Conservation (phyloP, 257 asterid genomes). For the Solanum bulbocastanum region DNA sequence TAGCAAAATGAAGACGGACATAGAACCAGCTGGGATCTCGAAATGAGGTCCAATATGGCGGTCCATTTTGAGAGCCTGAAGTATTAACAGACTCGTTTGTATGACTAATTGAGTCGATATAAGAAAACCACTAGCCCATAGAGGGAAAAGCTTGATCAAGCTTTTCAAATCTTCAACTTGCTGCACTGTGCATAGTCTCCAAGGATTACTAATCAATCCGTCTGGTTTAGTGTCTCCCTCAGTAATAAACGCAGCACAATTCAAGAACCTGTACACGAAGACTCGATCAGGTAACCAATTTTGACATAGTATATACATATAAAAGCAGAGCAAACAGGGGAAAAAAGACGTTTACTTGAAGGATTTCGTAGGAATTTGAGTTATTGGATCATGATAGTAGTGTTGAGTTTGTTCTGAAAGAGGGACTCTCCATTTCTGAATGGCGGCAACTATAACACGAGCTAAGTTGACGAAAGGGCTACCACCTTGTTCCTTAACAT, state of each 20-base stretch:
- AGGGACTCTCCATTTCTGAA: slow-evolving; percentile 27
- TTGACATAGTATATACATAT: not conserved
- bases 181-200: slow-evolving; percentile 42
- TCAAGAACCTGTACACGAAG: slow-evolving; percentile 35
- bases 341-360: slow-evolving; percentile 15
- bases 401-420: slow-evolving; percentile 27
- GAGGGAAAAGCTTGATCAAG: slow-evolving; percentile 44
- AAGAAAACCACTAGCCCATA: slow-evolving; percentile 62
- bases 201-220: slow-evolving; percentile 8
- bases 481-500: slow-evolving; percentile 28
- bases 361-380: slow-evolving; percentile 4
- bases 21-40: slow-evolving; percentile 58
- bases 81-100: slow-evolving; percentile 35
- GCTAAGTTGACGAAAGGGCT: slow-evolving; percentile 55
- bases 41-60: slow-evolving; percentile 35
- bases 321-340: slow-evolving; percentile 1
- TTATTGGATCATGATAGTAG: slow-evolving; percentile 23
- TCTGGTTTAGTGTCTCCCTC: slow-evolving; percentile 20
- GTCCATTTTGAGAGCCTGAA: slow-evolving; percentile 71
- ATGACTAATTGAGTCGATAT: slow-evolving; percentile 53
- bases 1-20: slow-evolving; percentile 37
- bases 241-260: slow-evolving; percentile 45
- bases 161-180: slow-evolving; percentile 59
- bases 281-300: not conserved
- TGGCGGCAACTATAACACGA: slow-evolving; percentile 38